These are phyloP conservation scores for Penicillium sp. DNA, from an alignment of 2,329 filamentous ascomycete species.

Conservation along the genomic window DNA sequence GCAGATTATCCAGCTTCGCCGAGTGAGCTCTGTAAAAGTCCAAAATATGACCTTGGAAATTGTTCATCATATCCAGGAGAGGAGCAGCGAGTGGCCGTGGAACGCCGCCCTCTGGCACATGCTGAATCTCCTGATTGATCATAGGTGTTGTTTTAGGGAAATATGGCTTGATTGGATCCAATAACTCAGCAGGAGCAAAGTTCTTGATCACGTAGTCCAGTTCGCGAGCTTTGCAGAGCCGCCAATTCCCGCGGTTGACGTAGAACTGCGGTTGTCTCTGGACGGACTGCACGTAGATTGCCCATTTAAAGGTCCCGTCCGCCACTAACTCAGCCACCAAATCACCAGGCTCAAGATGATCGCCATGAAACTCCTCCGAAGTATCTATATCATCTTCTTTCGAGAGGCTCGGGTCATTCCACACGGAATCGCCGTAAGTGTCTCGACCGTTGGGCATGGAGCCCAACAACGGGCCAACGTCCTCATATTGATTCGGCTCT, in stretches of 20 bases:
- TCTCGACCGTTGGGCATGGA: slow-evolving; percentile 38
- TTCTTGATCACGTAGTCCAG: slow-evolving; percentile 52
- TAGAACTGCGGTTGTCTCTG: slow-evolving; percentile 47
- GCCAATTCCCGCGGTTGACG: slow-evolving; percentile 45
- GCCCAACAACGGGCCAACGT: slow-evolving; percentile 21
- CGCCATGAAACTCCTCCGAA: slow-evolving; percentile 31
- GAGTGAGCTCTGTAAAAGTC: slow-evolving; percentile 38
- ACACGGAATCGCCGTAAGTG: slow-evolving; percentile 21
- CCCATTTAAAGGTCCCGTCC: slow-evolving; percentile 32
- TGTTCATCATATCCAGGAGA: slow-evolving; percentile 35
- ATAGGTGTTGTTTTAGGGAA: slow-evolving; percentile 44
- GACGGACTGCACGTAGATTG: slow-evolving; percentile 44
- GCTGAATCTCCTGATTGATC: slow-evolving; percentile 32
- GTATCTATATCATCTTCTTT: slow-evolving; percentile 30
- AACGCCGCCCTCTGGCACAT: slow-evolving; percentile 42
- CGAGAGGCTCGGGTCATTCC: slow-evolving; percentile 23
- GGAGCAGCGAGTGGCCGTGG: slow-evolving; percentile 39
- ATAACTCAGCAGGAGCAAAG: slow-evolving; percentile 47
- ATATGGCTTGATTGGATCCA: slow-evolving; percentile 52
- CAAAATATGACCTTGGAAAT: slow-evolving; percentile 35
- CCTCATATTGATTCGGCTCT: not conserved
- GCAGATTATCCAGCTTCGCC: slow-evolving; percentile 35
- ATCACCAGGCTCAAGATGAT: slow-evolving; percentile 44
- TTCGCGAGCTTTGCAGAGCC: slow-evolving; percentile 35
- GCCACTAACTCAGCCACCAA: slow-evolving; percentile 36